Evolutionary conservation across 1,284 basidiomycete genomes (phyloP), one percentile per base, ranked within the genome.

Genomic region (Mycosarcoma mackinlayi): DNA sequence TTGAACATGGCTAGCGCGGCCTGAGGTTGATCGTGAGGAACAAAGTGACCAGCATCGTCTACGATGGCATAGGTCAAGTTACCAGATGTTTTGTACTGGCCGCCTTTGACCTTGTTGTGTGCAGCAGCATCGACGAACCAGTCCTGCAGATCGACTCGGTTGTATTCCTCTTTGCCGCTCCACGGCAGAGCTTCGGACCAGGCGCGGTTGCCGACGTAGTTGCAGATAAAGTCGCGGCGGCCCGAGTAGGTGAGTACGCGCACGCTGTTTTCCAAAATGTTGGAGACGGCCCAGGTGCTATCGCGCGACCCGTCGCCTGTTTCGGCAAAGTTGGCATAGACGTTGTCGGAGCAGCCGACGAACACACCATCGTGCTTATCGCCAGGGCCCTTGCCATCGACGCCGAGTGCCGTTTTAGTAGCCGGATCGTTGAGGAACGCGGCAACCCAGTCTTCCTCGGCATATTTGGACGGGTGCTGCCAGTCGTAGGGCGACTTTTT

Each of bases 311-410:
- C 80, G 45, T 82, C 80, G 28, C 79, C 80, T 1, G 78, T 79
- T 46, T 70, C 71, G 10, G 54, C 75, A 68, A 81, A 82, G 37
- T 78, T 59, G 3, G 47, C 56, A 37, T 63, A 77, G 13, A 82
- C 79, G 7, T 48, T 41, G 47, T 82, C 80, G 9, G 78, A 80
- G 57, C 80, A 82, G 14, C 76, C 78, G 9, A 70, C 63, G 34
- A 80, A 82, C n/a, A 52, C 55, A 24, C 80, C 80, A 38, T 79
- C 75, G 49, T 76, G 78, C 18, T 68, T 53, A 44, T 81, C 80
- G 5, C 79, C 80, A 0, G 77, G 63, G 5, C 75, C 75, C 18
- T 42, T 63, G 11, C 35, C 39, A 40, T 82, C 80, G 34, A 82
- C 66, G 6, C 79, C 80, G 3, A 82, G 58, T 3, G 61, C 69